phyloP scores from a whole-genome alignment of 163 green algal genomes.

The Chlamydomonas reinhardtii region DNA sequence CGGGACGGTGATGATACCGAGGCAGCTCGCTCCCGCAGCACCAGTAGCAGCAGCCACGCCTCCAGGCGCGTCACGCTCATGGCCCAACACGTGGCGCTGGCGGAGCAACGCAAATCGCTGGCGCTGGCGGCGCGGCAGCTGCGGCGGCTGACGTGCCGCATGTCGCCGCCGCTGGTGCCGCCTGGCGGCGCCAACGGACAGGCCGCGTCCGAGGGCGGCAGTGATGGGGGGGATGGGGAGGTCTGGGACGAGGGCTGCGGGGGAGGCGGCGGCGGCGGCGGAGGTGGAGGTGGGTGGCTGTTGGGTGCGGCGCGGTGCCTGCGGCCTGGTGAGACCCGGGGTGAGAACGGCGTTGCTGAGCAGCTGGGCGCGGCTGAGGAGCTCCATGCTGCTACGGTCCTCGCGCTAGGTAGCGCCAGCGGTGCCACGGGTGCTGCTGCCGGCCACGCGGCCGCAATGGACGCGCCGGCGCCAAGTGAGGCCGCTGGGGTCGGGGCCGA shows the following conservation, averaged over 20 bases:
- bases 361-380: too few relatives aligned
- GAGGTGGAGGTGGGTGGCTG: neutral
- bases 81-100: neutral
- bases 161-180: neutral
- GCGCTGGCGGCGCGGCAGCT: neutral
- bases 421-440: neutral
- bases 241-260: neutral
- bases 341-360: neutral
- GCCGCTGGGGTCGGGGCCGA: too few relatives aligned
- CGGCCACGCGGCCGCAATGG: too few relatives aligned
- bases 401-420: too few relatives aligned
- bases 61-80: neutral
- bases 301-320: neutral
- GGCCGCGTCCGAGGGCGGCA: neutral
- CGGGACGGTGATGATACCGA: too few relatives aligned
- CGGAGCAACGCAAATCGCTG: slow-evolving; percentile 13
- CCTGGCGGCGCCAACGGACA: neutral
- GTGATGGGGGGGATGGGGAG: neutral
- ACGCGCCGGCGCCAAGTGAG: too few relatives aligned
- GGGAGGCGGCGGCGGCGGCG: neutral
- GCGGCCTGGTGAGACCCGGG: neutral
- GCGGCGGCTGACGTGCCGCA: neutral
- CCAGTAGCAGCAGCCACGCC: neutral
- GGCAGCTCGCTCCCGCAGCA: neutral
- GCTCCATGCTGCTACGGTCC: neutral